Conservation (phyloP, 1,284 basidiomycete genomes). For the Leccinum angustisporum region DNA sequence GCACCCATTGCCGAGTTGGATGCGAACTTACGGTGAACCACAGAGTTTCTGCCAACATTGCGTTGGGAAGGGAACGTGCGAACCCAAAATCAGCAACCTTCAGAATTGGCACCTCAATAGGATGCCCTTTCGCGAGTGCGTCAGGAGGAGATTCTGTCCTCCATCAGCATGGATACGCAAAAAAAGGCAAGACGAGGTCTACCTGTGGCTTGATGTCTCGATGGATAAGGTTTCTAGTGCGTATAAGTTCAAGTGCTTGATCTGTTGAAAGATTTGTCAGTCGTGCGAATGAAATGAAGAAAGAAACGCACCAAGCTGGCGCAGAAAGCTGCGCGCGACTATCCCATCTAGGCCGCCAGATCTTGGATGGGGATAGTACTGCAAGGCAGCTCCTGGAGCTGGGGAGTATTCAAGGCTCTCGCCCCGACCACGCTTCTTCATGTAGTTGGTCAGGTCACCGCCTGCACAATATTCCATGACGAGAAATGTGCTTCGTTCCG, state of each 20-base stretch:
- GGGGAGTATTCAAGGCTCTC: conserved; percentile 82
- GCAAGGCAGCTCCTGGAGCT: conserved; percentile 61
- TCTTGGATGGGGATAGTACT: conserved; percentile 88
- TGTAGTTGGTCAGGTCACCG: conserved; percentile 94
- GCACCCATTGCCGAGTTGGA: neutral
- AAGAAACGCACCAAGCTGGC: conserved; percentile 76
- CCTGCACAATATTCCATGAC: conserved; percentile 98
- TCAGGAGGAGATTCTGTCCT: conserved; percentile 84
- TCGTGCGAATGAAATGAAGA: conserved; percentile 3
- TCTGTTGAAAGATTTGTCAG: conserved; percentile 55
- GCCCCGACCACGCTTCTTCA: conserved; percentile 89
- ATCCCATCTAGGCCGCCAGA: conserved; percentile 90
- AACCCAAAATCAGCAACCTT: conserved; percentile 99
- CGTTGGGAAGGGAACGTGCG: conserved; percentile 87
- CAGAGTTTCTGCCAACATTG: conserved; percentile 97
- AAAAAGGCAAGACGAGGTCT: conserved; percentile 11
- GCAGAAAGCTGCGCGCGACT: conserved; percentile 89
- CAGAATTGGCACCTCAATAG: conserved; percentile 88
- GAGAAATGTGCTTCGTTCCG: conserved; percentile 92
- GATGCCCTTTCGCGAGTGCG: conserved; percentile 83
- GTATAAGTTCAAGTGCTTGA: conserved; percentile 89
- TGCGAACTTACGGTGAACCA: conserved; percentile 81
- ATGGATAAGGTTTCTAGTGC: conserved; percentile 89
- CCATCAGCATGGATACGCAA: conserved; percentile 4
- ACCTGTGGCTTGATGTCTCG: conserved; percentile 97